Base-by-base conservation (phyloP, 805 yeast genomes). In the Spathaspora hagerdaliae region DNA sequence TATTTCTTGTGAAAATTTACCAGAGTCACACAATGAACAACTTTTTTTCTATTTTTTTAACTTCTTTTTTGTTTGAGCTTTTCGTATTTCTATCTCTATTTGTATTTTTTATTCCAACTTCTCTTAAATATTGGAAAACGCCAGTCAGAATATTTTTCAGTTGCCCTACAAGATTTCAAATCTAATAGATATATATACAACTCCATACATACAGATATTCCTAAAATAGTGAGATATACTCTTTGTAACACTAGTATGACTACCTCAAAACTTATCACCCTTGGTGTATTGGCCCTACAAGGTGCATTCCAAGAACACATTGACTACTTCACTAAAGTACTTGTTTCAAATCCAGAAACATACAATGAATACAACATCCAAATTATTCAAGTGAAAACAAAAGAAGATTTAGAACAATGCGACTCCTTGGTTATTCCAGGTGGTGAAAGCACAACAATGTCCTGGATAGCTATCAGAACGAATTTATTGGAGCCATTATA, bases 291-390 rank as follows among this genome's bases (percentile, higher is more conserved):
- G 43, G 87, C 92, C 0, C 71, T 86, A 14, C 95, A 86, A 58
- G 95, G 95, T 6, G 91, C 94, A 0, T 87, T 85, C 57, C 59
- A 67, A 13, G 95, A 86, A 56, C 95, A 86, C 58, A 63, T 82
- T 6, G 61, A 68, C 2, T 79, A 76, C 54, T 64, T 85, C 36
- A 56, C 71, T 13, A 49, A 56, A 13, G 61, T 81, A 45, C 39
- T 42, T 1, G 41, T 39, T 7, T n/a, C 45, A 11, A 50, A 53
- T 10, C 44, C 51, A 36, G 34, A 47, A 5, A 55, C 61, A 10
- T 66, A 72, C 51, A 42, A 56, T 1, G 42, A 60, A 2, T 57
- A 63, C 34, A 47, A 51, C 7, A 59, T 78, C 37, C 47, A 52
- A 8, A 63, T 75, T 26, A 58, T 71, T 2, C 77, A 78, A 42